Base-by-base conservation (phyloP, 2,329 filamentous ascomycete species). In the Hypoxylon sp. region DNA sequence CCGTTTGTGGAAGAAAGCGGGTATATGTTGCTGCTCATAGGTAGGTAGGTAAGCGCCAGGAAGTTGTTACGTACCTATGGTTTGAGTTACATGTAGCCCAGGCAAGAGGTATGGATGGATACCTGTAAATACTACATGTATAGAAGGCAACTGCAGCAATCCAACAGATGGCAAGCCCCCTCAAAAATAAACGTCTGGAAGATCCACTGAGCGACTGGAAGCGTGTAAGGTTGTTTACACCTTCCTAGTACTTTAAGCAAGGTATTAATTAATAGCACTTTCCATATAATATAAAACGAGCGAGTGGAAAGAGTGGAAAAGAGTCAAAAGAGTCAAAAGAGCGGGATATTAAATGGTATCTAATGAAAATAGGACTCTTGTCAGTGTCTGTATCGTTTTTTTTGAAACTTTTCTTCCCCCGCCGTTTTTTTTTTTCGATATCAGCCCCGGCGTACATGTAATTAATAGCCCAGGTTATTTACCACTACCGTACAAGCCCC, bases 401-500 rank as follows among this genome's bases (percentile, higher is more conserved):
- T 44, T 22, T 44, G 2, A 9, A 22, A 9, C 14, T 19, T 44
- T 5, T 13, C 19, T 1, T 19, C 10, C 14, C 17, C 39, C 39
- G 6, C 5, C 6, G 5, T 8, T 31, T 31, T 31, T 26, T 5
- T 26, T 17, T 44, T 44, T 44, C 14, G n/a, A 22, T 22, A 17
- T 44, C 14, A 44, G 39, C 39, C 39, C 39, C 4, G 39, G 39
- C n/a, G 39, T 42, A 42, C 39, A 42, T 42, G 37, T 39, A 39
- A 39, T 39, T 26, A 26, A 3, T 22, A 22, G 19, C 19, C 19
- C 26, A n/a, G 6, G 37, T 39, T 39, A n/a, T 8, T 39, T 39
- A 39, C 14, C 14, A 17, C 14, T 42, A 31, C 29, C 6, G 6
- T n/a, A 17, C n/a, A 17, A 42, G 37, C n/a, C 37, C 37, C 8